Base-by-base conservation (phyloP, 768 basidiomycete species). In the Ramaria sp. region DNA sequence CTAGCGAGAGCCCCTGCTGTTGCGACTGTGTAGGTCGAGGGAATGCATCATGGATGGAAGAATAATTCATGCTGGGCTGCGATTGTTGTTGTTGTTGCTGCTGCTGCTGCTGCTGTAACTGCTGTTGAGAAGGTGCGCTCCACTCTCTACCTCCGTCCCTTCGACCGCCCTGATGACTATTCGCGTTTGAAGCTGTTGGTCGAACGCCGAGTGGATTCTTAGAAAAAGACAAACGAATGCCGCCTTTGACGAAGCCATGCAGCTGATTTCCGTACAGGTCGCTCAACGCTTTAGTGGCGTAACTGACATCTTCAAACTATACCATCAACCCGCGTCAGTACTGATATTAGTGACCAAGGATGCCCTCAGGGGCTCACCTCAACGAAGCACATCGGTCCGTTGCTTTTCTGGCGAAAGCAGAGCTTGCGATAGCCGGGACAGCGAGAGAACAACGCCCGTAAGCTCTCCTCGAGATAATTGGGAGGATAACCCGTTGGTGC, bases 301-400 rank as follows among this genome's bases (percentile, higher is more conserved):
- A 81, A 10, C 75, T 69, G 20, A 96, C 91, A 66, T 94, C 92
- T 57, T 96, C 91, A 62, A 98, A 99, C 88, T 94, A 65, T 7
- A 59, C 20, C 33, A 52, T 37, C 19, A 2, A 51, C 30, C 5
- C 7, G 37, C 19, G 24, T 37, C 10, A 42, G 15, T 6, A 52
- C 48, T 27, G 60, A 65, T 61, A 68, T 17, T 38, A 53, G 27
- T 46, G 45, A 3, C 19, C 6, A n/a, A 27, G 5, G n/a, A n/a
- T 15, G 43, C 11, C 33, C 9, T 37, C 2, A 27, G 19, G 45
- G 4, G 39, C 54, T 24, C 64, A 92, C 91, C 83, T 99, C 96
- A 46, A 98, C 93, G 69, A 98, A 98, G 70, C 96, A 98, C 94
- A 98, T 98, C 7, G 95, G 95, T 0, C 96, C 94, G 64, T 94